Percentiles rank a stretch among this genome's conserved stretches.
These are phyloP conservation scores for Striga hermonthica DNA, from an alignment of 305 asterid species.

Conservation along the genomic window DNA sequence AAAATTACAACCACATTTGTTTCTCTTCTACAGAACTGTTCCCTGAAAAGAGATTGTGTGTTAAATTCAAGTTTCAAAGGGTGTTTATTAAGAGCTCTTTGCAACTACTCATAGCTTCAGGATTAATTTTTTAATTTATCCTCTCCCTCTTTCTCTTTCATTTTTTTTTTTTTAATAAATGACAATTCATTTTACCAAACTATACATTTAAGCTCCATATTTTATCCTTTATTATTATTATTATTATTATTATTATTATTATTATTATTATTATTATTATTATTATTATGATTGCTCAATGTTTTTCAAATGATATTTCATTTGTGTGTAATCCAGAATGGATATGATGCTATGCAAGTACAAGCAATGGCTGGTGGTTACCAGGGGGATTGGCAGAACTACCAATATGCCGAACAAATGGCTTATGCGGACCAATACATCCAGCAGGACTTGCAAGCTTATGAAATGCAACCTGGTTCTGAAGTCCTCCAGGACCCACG, in stretches of 20 bases:
- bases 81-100: background rate
- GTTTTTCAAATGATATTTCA: slow-evolving; percentile 20
- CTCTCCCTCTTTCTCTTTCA: background rate
- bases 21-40: background rate
- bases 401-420: slow-evolving; percentile 81
- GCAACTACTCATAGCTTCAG: background rate
- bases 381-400: slow-evolving; percentile 89
- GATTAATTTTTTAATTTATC: background rate
- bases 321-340: slow-evolving; percentile 48
- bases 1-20: background rate
- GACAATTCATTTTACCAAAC: background rate
- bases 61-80: background rate
- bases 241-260: too few relatives aligned
- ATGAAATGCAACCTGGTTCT: slow-evolving; percentile 63
- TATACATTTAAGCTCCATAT: background rate
- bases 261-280: too few relatives aligned
- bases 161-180: background rate
- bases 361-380: slow-evolving; percentile 70
- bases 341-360: slow-evolving; percentile 74
- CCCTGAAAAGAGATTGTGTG: background rate
- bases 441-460: slow-evolving; percentile 69
- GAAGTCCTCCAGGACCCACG: slow-evolving; percentile 61
- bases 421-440: slow-evolving; percentile 87
- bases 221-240: background rate
- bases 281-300: slow-evolving; percentile 20